Conservation (phyloP, 78 protist species). For the Polysphondylium violaceum region DNA sequence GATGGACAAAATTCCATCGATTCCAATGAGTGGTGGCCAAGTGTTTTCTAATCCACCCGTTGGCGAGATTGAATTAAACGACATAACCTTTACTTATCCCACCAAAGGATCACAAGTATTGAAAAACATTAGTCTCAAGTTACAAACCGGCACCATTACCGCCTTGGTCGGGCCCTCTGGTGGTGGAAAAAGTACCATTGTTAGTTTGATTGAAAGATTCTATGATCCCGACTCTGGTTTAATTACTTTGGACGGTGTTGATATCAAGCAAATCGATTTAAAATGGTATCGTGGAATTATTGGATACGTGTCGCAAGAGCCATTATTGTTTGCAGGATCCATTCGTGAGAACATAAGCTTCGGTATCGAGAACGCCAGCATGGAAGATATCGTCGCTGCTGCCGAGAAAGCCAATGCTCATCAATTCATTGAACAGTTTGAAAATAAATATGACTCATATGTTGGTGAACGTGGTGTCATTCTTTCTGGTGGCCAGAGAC, state of each 20-base stretch:
- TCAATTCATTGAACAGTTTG: constrained; percentile 87
- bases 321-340: constrained; percentile 88
- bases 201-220: constrained; percentile 85
- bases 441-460: constrained; percentile 79
- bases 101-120: constrained; percentile 44
- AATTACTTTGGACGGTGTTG: constrained; percentile 87
- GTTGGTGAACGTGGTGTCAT: constrained; percentile 92
- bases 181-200: constrained; percentile 91
- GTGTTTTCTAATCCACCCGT: neutral
- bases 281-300: constrained; percentile 70
- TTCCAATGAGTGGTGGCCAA: constrained; percentile 52
- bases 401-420: constrained; percentile 94
- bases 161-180: constrained; percentile 96
- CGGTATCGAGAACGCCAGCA: constrained; percentile 74
- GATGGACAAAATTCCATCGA: constrained; percentile 85
- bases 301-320: constrained; percentile 91
- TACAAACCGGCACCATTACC: constrained; percentile 80
- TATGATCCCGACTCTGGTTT: constrained; percentile 87
- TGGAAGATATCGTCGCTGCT: constrained; percentile 75
- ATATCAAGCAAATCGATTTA: constrained; percentile 64
- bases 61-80: constrained; percentile 87
- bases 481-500: constrained; percentile 92
- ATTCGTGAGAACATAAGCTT: constrained; percentile 91
- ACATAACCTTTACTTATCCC: constrained; percentile 90
- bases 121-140: constrained; percentile 19